These are phyloP conservation scores for Halenospora varia DNA, from an alignment of 495 filamentous ascomycete genomes.

Conservation along the genomic window DNA sequence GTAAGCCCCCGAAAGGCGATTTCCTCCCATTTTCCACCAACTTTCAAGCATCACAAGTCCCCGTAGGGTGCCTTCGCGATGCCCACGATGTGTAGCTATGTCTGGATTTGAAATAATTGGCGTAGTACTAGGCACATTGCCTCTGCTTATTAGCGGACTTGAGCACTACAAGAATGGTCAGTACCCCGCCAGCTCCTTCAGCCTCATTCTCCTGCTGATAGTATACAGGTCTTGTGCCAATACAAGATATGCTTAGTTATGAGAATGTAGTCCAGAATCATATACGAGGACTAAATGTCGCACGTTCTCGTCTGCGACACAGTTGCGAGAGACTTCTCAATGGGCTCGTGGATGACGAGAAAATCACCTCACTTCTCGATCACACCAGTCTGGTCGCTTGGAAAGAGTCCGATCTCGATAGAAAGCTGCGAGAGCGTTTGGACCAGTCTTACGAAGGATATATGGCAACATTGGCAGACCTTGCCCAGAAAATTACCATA, in stretches of 20 bases:
- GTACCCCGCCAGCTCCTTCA: too few relatives aligned
- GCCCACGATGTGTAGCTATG: constrained; percentile 23
- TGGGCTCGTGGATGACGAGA: background rate
- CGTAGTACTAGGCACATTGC: constrained; percentile 35
- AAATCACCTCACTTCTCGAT: background rate
- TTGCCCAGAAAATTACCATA: background rate
- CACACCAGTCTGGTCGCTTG: background rate
- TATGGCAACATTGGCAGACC: background rate
- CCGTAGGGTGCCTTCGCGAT: background rate
- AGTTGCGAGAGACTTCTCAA: background rate
- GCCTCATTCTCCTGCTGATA: too few relatives aligned
- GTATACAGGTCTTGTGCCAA: background rate
- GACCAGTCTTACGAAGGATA: background rate
- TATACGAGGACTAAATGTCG: background rate
- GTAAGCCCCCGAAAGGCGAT: too few relatives aligned
- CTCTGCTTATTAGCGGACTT: constrained; percentile 34
- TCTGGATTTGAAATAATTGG: constrained; percentile 41
- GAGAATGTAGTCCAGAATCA: background rate
- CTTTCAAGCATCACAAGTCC: too few relatives aligned
- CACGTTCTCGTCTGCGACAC: background rate
- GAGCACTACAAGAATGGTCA: constrained; percentile 30
- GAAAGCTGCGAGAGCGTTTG: background rate
- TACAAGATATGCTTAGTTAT: background rate
- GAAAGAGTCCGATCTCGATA: background rate
- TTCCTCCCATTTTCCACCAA: background rate